Conservation (phyloP, 805 yeast genomes). For the Pichia ethanolica region DNA sequence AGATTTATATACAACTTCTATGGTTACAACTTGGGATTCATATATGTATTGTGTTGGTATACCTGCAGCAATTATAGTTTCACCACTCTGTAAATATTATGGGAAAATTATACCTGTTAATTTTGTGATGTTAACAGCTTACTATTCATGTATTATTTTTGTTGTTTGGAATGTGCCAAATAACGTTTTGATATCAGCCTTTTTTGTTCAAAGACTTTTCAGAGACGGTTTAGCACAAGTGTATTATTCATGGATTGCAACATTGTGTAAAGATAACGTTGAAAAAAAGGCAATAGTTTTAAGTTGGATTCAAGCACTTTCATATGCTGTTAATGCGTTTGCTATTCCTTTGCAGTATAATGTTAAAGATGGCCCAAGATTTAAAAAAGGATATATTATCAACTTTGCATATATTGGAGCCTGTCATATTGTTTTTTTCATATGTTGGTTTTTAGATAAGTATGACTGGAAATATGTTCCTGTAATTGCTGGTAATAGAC, state of each 20-base stretch:
- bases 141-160: conserved; percentile 11
- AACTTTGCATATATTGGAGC: conserved; percentile 10
- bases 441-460: conserved; percentile 12
- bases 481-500: conserved; percentile 15
- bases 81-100: conserved; percentile 36
- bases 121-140: conserved; percentile 4
- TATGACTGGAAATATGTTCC: conserved; percentile 13
- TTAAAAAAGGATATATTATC: conserved; percentile 13
- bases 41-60: conserved; percentile 13
- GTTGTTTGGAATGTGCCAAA: conserved; percentile 12
- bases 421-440: conserved; percentile 10
- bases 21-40: conserved; percentile 16
- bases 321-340: conserved; percentile 17
- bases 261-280: conserved; percentile 16
- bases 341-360: conserved; percentile 18
- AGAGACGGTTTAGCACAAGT: conserved; percentile 15
- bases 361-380: conserved; percentile 11
- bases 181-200: conserved; percentile 31
- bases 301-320: conserved; percentile 12
- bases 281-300: conserved; percentile 19
- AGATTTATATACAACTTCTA: conserved; percentile 6
- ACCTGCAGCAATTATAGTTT: conserved; percentile 20
- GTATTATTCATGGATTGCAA: conserved; percentile 16
- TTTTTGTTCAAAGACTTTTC: conserved; percentile 27
- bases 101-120: conserved; percentile 14